Evolutionary conservation across 257 asterid genomes (phyloP), one percentile per base, ranked within the genome.

Genomic region (Fraxinus excelsior): DNA sequence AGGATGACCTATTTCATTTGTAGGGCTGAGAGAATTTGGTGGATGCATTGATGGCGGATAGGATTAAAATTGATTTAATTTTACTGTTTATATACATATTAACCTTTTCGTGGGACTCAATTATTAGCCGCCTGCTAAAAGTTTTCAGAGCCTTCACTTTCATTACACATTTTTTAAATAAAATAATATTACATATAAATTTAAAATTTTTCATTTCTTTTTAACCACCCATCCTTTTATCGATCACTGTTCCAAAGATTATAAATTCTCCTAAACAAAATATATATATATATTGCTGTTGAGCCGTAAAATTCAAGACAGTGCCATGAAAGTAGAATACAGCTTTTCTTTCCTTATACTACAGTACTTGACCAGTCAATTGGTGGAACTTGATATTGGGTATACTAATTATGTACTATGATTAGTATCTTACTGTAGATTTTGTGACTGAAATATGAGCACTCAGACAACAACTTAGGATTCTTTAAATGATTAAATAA

Each of bases 31-130:
- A 74, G 77, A 82, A 80, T 86, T 85, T 74, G 85, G 86, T 72
- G 80, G 87, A 74, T 28, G 88, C 89, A 90, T 87, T 86, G 82
- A 90, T 84, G 87, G 71, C 25, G 64, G 67, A 71, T 64, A 62
- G 60, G 46, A 76, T 81, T 46, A 26, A 35, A 74, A 34, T 71
- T 37, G 23, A 19, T 65, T 18, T 49, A 60, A 31, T 68, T 67
- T 73, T 62, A 62, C 68, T 62, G 68, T 21, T 26, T 62, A 58
- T 58, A 56, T 56, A 56, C 12, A 56, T 19, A 56, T 56, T n/a
- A 2, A 8, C 28, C 16, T 58, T 58, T 56, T 58, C 10, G 66
- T 21, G 66, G 66, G 66, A 7, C 66, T 21, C 31, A n/a, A 6
- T 62, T 62, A 25, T 62, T 14, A 32, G 35, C 35, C 35, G 35